A percentile compares a stretch with the other conserved stretches of the same genome.
Evolutionary conservation across 495 filamentous ascomycete species (phyloP).

Genomic region (Penicillium crystallinum): DNA sequence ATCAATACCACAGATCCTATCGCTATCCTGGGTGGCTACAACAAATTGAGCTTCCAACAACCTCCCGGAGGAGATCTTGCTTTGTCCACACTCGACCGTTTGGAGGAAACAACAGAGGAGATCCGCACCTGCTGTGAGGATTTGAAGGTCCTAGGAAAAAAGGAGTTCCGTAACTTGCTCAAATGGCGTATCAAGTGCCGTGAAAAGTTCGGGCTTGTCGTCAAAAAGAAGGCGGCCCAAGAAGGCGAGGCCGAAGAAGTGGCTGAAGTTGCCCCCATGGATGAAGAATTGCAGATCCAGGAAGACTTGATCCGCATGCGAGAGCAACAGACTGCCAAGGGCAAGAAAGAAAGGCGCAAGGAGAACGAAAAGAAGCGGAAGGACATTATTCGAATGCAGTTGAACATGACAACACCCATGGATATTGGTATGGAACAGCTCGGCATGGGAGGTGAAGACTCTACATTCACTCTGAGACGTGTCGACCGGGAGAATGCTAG

Average conservation of each 20-base stretch:
- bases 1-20: constrained; percentile 94
- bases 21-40: constrained; percentile 84
- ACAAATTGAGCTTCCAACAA: constrained; percentile 77
- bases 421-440: constrained; percentile 92
- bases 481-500: constrained; percentile 69
- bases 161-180: constrained; percentile 90
- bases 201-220: constrained; percentile 81
- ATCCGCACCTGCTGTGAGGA: constrained; percentile 81
- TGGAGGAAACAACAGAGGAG: constrained; percentile 91
- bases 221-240: constrained; percentile 55
- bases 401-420: constrained; percentile 93
- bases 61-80: constrained; percentile 76
- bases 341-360: constrained; percentile 72
- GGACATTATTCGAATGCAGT: constrained; percentile 88
- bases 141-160: constrained; percentile 84
- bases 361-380: constrained; percentile 88
- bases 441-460: constrained; percentile 68
- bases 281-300: constrained; percentile 86
- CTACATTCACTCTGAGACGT: constrained; percentile 76
- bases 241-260: constrained; percentile 63
- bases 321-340: constrained; percentile 66
- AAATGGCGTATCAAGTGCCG: constrained; percentile 88
- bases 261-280: constrained; percentile 79
- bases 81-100: constrained; percentile 73
- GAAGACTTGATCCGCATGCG: constrained; percentile 76